These are phyloP conservation scores for Candida easanensis DNA, from an alignment of 805 yeast genomes.

Conservation along the genomic window DNA sequence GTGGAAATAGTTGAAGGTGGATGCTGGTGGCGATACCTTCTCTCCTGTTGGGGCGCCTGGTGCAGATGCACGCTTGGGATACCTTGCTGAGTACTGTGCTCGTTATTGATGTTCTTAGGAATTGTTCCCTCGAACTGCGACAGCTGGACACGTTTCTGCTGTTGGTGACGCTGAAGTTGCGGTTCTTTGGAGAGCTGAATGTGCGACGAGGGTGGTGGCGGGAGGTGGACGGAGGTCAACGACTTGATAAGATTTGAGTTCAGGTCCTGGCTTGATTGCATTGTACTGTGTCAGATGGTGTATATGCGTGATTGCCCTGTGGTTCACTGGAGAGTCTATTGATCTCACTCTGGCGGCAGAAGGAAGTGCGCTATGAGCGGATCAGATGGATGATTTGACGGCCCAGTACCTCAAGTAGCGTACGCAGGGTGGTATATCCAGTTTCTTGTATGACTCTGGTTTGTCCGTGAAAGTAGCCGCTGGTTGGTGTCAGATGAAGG, in stretches of 20 bases:
- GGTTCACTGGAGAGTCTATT: neutral
- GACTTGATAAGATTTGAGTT: conserved; percentile 35
- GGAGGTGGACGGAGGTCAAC: conserved; percentile 37
- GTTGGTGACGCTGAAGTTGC: neutral
- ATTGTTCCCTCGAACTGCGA: neutral
- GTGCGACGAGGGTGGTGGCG: conserved; percentile 36
- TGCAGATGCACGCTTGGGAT: neutral
- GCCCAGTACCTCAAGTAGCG: neutral
- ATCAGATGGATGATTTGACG: neutral
- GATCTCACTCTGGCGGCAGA: neutral
- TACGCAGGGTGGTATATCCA: neutral
- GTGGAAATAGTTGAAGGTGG: too few species aligned
- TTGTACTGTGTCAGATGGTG: conserved; percentile 4
- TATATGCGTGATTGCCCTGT: neutral
- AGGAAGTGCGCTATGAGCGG: neutral
- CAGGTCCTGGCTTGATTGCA: conserved; percentile 27
- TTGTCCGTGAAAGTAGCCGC: neutral
- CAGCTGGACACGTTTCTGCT: neutral
- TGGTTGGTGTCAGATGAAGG: neutral
- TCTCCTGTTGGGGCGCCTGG: neutral
- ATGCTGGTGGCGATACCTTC: too few species aligned
- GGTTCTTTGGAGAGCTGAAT: neutral
- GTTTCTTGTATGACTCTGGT: neutral
- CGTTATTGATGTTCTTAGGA: neutral
- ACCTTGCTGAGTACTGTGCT: neutral